These are phyloP conservation scores for Mycena chlorophos DNA, from an alignment of 768 basidiomycete species.

Conservation along the genomic window DNA sequence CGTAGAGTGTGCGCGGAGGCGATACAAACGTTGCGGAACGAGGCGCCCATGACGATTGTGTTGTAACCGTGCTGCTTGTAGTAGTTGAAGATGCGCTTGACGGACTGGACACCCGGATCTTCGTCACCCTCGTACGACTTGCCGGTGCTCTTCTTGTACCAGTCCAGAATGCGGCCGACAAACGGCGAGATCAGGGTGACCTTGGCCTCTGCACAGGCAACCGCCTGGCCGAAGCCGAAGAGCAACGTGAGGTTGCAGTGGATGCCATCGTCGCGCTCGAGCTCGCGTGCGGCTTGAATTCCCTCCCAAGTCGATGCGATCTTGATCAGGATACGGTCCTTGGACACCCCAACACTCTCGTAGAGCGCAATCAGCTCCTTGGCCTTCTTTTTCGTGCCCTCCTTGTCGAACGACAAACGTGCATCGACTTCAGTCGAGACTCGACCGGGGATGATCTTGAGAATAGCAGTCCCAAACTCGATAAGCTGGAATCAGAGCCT, in stretches of 20 bases:
- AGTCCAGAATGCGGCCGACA: slow-evolving; percentile 98
- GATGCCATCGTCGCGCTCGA: slow-evolving; percentile 89
- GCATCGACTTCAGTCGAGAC: slow-evolving; percentile 99
- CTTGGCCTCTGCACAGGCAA: slow-evolving; percentile 97
- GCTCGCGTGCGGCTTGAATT: slow-evolving; percentile 96
- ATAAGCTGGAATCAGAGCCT: slow-evolving; percentile 62
- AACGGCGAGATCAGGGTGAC: slow-evolving; percentile 99
- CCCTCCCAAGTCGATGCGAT: slow-evolving; percentile 99
- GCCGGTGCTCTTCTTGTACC: slow-evolving; percentile 93
- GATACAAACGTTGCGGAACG: slow-evolving; percentile 89
- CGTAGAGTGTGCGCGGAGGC: slow-evolving; percentile 6
- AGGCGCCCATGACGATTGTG: slow-evolving; percentile 99
- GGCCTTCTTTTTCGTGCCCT: slow-evolving; percentile 76
- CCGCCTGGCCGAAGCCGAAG: slow-evolving; percentile 98
- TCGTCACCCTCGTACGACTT: slow-evolving; percentile 86
- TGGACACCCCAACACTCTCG: slow-evolving; percentile 88
- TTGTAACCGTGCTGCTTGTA: slow-evolving; percentile 99
- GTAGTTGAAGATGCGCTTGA: slow-evolving; percentile 97
- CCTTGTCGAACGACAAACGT: slow-evolving; percentile 94
- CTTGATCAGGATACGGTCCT: slow-evolving; percentile 97
- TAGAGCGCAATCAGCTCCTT: slow-evolving; percentile 92
- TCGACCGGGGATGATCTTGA: slow-evolving; percentile 93
- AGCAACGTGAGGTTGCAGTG: slow-evolving; percentile 99
- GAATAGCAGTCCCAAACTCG: slow-evolving; percentile 96
- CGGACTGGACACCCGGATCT: slow-evolving; percentile 95